Conservation (phyloP, 2,329 filamentous ascomycete genomes). For the Colletotrichum tamarilloi region DNA sequence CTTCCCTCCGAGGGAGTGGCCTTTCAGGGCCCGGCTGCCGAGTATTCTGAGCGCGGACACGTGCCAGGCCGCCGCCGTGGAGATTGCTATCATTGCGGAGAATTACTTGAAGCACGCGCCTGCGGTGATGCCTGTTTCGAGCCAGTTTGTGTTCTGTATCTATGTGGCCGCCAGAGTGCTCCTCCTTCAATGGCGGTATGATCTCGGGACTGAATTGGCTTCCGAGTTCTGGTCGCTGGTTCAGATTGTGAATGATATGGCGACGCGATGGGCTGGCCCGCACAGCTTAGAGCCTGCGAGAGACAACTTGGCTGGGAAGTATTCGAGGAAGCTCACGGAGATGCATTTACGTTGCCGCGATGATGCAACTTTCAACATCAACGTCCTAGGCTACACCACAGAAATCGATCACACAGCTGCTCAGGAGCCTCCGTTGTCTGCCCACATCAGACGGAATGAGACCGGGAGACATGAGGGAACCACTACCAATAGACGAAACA, state of each 20-base stretch:
- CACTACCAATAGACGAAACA: too few species aligned
- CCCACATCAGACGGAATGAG: not conserved
- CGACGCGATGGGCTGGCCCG: slow-evolving; percentile 41
- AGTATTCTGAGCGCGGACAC: slow-evolving; percentile 60
- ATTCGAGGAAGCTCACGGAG: slow-evolving; percentile 34
- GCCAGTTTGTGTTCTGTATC: slow-evolving; percentile 58
- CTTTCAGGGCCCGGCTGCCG: slow-evolving; percentile 49
- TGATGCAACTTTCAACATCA: slow-evolving; percentile 28
- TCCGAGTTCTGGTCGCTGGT: slow-evolving; percentile 44
- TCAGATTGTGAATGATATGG: slow-evolving; percentile 43
- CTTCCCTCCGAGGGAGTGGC: slow-evolving; percentile 46
- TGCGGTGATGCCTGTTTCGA: slow-evolving; percentile 41
- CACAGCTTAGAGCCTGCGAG: slow-evolving; percentile 1
- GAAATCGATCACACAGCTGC: slow-evolving; percentile 23
- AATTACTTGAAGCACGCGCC: slow-evolving; percentile 56
- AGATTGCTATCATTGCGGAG: slow-evolving; percentile 56
- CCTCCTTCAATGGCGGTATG: slow-evolving; percentile 46
- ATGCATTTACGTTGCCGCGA: slow-evolving; percentile 31
- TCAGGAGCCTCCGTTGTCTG: not conserved
- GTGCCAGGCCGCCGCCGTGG: slow-evolving; percentile 56
- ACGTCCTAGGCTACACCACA: slow-evolving; percentile 16
- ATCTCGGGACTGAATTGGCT: slow-evolving; percentile 33
- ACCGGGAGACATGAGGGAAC: too few species aligned
- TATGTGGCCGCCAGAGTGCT: slow-evolving; percentile 57
- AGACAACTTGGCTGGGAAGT: slow-evolving; percentile 38